Percentiles rank a stretch among this genome's conserved stretches.
phyloP scores from a whole-genome alignment of 306 rosid species.

The Macrotyloma uniflorum region DNA sequence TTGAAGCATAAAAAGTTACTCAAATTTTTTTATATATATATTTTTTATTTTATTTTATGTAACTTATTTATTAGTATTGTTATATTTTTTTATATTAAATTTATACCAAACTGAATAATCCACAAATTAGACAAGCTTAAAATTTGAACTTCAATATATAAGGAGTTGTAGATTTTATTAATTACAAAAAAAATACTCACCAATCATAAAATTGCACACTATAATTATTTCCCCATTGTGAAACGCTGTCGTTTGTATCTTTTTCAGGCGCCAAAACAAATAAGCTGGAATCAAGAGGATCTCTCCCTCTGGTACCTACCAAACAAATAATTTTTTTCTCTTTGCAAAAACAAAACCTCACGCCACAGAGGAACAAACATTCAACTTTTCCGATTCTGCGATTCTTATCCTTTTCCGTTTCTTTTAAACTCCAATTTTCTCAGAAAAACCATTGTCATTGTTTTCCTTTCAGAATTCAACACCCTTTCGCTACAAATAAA shows the following conservation, averaged over 20 bases:
- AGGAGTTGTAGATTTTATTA: no score
- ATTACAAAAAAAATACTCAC: no score
- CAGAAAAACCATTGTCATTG: neutral
- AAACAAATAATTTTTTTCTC: neutral
- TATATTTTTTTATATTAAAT: no score
- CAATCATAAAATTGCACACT: no score
- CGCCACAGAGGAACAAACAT: neutral
- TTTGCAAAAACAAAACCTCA: neutral
- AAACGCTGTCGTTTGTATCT: neutral
- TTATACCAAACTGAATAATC: no score
- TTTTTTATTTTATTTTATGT: no score
- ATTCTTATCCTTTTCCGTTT: neutral
- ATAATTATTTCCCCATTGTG: neutral
- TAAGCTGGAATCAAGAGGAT: neutral
- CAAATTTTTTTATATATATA: no score
- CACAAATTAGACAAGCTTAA: no score
- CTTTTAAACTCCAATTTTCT: neutral
- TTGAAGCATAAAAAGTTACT: no score
- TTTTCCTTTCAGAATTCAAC: neutral
- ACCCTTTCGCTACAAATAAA: neutral
- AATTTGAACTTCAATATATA: no score
- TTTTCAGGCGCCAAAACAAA: constrained; percentile 18
- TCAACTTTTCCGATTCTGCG: neutral
- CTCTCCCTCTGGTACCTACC: neutral
- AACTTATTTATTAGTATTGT: no score